These are phyloP conservation scores for Xylaria hypoxylon DNA, from an alignment of 2,329 filamentous ascomycete genomes.

Conservation along the genomic window DNA sequence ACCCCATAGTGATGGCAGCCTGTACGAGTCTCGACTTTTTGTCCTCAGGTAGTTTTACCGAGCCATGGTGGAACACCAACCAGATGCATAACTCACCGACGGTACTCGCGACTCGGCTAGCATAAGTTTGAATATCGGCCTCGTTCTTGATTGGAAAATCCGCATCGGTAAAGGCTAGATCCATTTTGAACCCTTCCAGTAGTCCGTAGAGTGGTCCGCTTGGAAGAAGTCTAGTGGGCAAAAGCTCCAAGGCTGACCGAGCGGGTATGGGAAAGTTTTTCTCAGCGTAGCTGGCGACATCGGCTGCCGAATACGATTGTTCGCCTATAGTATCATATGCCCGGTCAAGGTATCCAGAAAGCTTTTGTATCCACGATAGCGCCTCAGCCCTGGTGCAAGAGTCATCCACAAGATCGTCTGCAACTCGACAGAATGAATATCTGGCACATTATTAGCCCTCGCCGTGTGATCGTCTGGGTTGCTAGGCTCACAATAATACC, in stretches of 20 bases:
- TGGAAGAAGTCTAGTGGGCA: slow-evolving; percentile 69
- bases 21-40: slow-evolving; percentile 60
- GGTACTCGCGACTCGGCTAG: slow-evolving; percentile 76
- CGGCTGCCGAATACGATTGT: slow-evolving; percentile 42
- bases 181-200: slow-evolving; percentile 75
- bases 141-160: slow-evolving; percentile 69
- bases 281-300: slow-evolving; percentile 53
- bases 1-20: slow-evolving; percentile 74
- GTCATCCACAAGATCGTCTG: slow-evolving; percentile 79
- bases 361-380: slow-evolving; percentile 67
- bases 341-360: slow-evolving; percentile 68
- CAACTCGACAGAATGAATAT: slow-evolving; percentile 79
- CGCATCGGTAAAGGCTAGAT: slow-evolving; percentile 64
- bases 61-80: slow-evolving; percentile 71
- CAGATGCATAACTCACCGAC: slow-evolving; percentile 76
- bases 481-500: slow-evolving; percentile 65
- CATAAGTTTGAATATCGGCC: slow-evolving; percentile 70
- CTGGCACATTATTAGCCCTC: slow-evolving; percentile 49
- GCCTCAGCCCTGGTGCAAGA: slow-evolving; percentile 65
- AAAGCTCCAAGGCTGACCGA: slow-evolving; percentile 66
- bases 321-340: slow-evolving; percentile 56
- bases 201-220: slow-evolving; percentile 71
- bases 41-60: slow-evolving; percentile 47
- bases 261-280: slow-evolving; percentile 64
- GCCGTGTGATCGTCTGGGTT: not conserved